Percentiles rank a stretch among this genome's conserved stretches.
These are phyloP conservation scores for Meredithiella fracta DNA, from an alignment of 2,329 filamentous ascomycete species.

Conservation along the genomic window DNA sequence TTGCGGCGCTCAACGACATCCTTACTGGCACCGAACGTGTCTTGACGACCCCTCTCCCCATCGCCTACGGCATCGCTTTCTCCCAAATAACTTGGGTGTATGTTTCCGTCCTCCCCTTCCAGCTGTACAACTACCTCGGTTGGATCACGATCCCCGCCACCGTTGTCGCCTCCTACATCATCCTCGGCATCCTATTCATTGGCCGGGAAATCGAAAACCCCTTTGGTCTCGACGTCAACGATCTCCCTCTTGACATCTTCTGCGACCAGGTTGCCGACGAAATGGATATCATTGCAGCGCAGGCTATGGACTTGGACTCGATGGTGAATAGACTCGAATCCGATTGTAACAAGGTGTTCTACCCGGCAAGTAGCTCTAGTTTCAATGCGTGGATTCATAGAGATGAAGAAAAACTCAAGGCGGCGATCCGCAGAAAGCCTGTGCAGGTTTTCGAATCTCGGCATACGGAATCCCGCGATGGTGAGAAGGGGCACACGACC, in stretches of 20 bases:
- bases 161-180: constrained; percentile 60
- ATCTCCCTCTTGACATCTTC: constrained; percentile 59
- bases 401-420: constrained; percentile 25
- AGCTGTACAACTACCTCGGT: constrained; percentile 45
- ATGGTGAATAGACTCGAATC: constrained; percentile 21
- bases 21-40: constrained; percentile 60
- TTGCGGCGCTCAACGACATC: constrained; percentile 54
- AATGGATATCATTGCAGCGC: constrained; percentile 53
- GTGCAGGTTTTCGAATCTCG: constrained; percentile 19
- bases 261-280: constrained; percentile 60
- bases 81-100: constrained; percentile 78
- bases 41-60: constrained; percentile 63
- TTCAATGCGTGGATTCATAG: constrained; percentile 25
- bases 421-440: constrained; percentile 27
- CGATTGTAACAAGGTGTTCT: constrained; percentile 35
- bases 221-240: constrained; percentile 71
- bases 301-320: constrained; percentile 21
- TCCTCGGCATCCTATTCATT: constrained; percentile 57
- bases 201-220: constrained; percentile 74
- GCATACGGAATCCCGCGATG: background rate
- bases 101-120: constrained; percentile 65
- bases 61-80: constrained; percentile 72
- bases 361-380: constrained; percentile 32
- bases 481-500: constrained; percentile 4
- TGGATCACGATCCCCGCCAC: constrained; percentile 70